These are phyloP conservation scores for Citrus sp. DNA, from an alignment of 345 rosid genomes.

Conservation along the genomic window DNA sequence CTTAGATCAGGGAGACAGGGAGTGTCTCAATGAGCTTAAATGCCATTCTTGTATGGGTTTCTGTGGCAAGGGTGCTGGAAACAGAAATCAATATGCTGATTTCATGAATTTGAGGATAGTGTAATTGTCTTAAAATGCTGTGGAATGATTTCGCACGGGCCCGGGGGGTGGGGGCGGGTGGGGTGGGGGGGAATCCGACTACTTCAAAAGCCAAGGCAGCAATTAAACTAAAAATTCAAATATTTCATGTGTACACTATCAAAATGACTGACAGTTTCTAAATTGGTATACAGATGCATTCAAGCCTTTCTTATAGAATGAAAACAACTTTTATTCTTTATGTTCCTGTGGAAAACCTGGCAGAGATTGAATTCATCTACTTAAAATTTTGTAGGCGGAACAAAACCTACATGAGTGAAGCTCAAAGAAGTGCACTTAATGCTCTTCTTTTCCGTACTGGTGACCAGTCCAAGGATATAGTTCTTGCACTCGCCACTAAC, in stretches of 20 bases:
- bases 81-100: neutral
- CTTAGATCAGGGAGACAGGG: neutral
- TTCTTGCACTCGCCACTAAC: conserved; percentile 93
- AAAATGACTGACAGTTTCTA: neutral
- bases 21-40: neutral
- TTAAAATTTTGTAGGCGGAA: conserved; percentile 59
- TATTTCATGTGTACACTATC: neutral
- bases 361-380: conserved; percentile 6
- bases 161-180: no score
- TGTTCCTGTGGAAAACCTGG: neutral
- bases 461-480: conserved; percentile 93
- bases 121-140: neutral
- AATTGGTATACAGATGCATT: neutral
- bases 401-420: conserved; percentile 97
- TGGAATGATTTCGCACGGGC: neutral
- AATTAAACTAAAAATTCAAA: neutral
- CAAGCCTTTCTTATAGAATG: no score
- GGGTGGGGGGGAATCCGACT: neutral
- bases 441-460: conserved; percentile 94
- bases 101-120: neutral
- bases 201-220: neutral
- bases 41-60: neutral
- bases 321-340: neutral
- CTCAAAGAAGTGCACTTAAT: conserved; percentile 93
- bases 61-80: neutral